phyloP scores from a whole-genome alignment of 306 rosid genomes.

The Malus orientalis region DNA sequence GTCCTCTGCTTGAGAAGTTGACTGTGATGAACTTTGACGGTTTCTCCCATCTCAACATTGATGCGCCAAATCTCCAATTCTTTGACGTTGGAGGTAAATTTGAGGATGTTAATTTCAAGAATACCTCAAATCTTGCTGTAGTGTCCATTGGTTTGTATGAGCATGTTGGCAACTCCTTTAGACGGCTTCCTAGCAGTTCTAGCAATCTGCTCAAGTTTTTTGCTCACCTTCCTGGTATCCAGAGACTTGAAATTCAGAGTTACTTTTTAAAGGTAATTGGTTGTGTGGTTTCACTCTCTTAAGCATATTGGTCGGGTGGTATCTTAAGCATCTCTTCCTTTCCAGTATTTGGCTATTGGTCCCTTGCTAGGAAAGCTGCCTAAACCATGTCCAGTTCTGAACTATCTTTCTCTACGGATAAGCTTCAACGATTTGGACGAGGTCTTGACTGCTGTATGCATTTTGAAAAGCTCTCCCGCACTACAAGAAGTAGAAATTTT shows the following conservation, averaged over 20 bases:
- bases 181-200: slow-evolving; percentile 19
- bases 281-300: background rate
- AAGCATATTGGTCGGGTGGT: background rate
- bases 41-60: slow-evolving; percentile 38
- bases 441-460: slow-evolving; percentile 41
- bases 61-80: slow-evolving; percentile 46
- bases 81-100: slow-evolving; percentile 53
- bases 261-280: slow-evolving; percentile 43
- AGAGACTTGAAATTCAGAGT: slow-evolving; percentile 48
- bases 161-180: slow-evolving; percentile 17
- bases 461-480: slow-evolving; percentile 49
- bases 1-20: slow-evolving; percentile 49
- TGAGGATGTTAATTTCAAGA: slow-evolving; percentile 40
- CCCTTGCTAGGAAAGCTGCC: slow-evolving; percentile 35
- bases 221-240: slow-evolving; percentile 32
- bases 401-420: slow-evolving; percentile 43
- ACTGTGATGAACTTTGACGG: slow-evolving; percentile 57
- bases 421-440: slow-evolving; percentile 45
- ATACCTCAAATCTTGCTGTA: slow-evolving; percentile 37
- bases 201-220: slow-evolving; percentile 45
- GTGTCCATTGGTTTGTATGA: slow-evolving; percentile 44
- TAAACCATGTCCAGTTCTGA: slow-evolving; percentile 35
- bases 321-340: background rate
- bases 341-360: slow-evolving; percentile 50
- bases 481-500: slow-evolving; percentile 48